Percentiles rank a stretch among this genome's conserved stretches.
These are phyloP conservation scores for Phialocephala subalpina DNA, from an alignment of 2,329 filamentous ascomycete genomes.

Conservation along the genomic window DNA sequence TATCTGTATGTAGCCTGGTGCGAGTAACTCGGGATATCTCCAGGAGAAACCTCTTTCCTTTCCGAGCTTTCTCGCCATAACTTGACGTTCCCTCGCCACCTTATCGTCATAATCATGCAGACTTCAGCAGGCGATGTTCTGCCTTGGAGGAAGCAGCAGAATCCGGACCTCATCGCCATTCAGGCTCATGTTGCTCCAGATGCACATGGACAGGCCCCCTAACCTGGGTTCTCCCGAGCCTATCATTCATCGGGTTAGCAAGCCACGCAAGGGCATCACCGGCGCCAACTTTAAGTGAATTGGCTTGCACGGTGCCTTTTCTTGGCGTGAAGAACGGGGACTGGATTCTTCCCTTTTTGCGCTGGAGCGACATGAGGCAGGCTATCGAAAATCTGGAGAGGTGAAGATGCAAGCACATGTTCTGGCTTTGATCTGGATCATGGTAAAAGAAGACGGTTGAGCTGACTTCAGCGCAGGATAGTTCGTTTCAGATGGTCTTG, in stretches of 20 bases:
- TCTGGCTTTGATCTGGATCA: neutral
- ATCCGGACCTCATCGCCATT: conserved; percentile 9
- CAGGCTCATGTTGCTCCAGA: conserved; percentile 7
- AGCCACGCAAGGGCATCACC: neutral
- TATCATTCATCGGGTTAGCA: conserved; percentile 5
- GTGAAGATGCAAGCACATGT: neutral
- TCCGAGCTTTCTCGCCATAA: neutral
- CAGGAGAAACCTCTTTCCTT: neutral
- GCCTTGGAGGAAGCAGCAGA: neutral
- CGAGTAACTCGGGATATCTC: neutral
- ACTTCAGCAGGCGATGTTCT: neutral
- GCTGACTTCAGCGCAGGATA: neutral
- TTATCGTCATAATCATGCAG: conserved; percentile 8
- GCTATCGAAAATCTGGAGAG: conserved; percentile 11
- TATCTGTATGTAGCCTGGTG: neutral
- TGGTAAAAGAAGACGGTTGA: neutral
- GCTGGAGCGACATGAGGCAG: neutral
- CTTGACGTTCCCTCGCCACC: neutral
- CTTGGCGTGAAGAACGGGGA: neutral
- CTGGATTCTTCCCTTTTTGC: conserved; percentile 1
- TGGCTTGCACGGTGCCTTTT: conserved; percentile 9
- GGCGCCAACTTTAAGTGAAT: conserved; percentile 10
- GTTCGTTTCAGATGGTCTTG: neutral
- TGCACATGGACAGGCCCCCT: neutral
- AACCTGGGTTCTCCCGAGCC: conserved; percentile 10